Percentiles rank a stretch among this genome's conserved stretches.
phyloP scores from a whole-genome alignment of 345 rosid species.

The Pistacia vera region DNA sequence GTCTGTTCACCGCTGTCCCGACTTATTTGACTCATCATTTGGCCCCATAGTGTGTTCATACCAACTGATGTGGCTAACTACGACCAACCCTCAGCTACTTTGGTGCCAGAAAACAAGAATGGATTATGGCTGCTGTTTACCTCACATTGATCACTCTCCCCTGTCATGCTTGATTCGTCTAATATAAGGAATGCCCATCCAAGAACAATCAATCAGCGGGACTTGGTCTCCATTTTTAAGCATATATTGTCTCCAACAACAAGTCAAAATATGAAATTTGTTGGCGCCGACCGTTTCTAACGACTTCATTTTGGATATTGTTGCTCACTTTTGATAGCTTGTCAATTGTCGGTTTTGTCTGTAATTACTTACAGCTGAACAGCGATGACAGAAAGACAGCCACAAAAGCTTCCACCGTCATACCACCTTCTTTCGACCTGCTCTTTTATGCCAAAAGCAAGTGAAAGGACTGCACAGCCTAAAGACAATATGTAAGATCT shows the following conservation, averaged over 20 bases:
- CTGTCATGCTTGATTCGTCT: constrained; percentile 71
- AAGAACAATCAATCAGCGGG: constrained; percentile 67
- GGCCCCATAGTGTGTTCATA: constrained; percentile 72
- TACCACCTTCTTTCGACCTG: constrained; percentile 79
- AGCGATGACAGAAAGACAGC: constrained; percentile 53
- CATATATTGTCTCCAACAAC: constrained; percentile 66
- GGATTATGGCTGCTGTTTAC: constrained; percentile 37
- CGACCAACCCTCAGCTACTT: constrained; percentile 57
- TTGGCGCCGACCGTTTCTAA: too few relatives aligned
- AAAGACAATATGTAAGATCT: too few relatives aligned
- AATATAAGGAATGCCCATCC: constrained; percentile 48
- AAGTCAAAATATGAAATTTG: constrained; percentile 59
- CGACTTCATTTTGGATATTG: too few relatives aligned
- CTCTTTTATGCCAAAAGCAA: constrained; percentile 61
- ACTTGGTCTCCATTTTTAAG: constrained; percentile 63
- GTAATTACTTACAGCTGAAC: constrained; percentile 54
- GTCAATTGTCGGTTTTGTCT: constrained; percentile 56
- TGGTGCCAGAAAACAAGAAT: constrained; percentile 62
- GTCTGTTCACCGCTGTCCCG: constrained; percentile 51
- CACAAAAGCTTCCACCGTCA: constrained; percentile 65
- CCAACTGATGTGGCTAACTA: constrained; percentile 75
- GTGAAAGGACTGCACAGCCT: constrained; percentile 60
- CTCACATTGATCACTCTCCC: constrained; percentile 57
- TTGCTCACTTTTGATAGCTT: too few relatives aligned
- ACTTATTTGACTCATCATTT: constrained; percentile 70